Conservation (phyloP, 495 filamentous ascomycete genomes). For the Penicillium steckii region DNA sequence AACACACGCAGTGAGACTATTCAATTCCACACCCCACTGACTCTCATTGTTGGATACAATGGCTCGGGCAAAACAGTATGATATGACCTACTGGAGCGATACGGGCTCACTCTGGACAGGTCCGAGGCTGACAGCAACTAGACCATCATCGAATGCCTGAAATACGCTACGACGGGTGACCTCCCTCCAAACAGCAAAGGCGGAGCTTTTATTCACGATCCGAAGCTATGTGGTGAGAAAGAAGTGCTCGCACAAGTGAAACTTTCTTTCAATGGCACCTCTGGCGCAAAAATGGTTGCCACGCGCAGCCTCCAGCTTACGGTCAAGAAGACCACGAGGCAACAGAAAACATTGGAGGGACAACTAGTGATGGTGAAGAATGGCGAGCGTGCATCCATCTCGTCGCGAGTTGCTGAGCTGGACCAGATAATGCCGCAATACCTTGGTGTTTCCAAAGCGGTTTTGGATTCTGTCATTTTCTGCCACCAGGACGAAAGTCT, state of each 20-base stretch:
- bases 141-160: conserved; percentile 98
- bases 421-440: conserved; percentile 82
- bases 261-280: conserved; percentile 75
- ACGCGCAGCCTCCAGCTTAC: conserved; percentile 81
- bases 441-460: conserved; percentile 84
- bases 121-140: conserved; percentile 25
- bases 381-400: conserved; percentile 76
- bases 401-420: conserved; percentile 74
- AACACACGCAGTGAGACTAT: conserved; percentile 76
- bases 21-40: conserved; percentile 83
- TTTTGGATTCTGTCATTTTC: conserved; percentile 94
- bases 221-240: conserved; percentile 85
- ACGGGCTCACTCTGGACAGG: background rate
- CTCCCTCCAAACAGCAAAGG: conserved; percentile 91
- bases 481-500: conserved; percentile 97
- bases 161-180: conserved; percentile 95
- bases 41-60: conserved; percentile 94
- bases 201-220: conserved; percentile 96
- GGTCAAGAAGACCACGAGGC: conserved; percentile 74
- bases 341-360: conserved; percentile 78
- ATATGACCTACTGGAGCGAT: no score
- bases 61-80: conserved; percentile 89
- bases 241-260: conserved; percentile 91
- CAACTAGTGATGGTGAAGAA: conserved; percentile 69
- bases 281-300: conserved; percentile 73